Evolutionary conservation across 495 filamentous ascomycete species (phyloP).

Genomic region (Aspergillus avenaceus): DNA sequence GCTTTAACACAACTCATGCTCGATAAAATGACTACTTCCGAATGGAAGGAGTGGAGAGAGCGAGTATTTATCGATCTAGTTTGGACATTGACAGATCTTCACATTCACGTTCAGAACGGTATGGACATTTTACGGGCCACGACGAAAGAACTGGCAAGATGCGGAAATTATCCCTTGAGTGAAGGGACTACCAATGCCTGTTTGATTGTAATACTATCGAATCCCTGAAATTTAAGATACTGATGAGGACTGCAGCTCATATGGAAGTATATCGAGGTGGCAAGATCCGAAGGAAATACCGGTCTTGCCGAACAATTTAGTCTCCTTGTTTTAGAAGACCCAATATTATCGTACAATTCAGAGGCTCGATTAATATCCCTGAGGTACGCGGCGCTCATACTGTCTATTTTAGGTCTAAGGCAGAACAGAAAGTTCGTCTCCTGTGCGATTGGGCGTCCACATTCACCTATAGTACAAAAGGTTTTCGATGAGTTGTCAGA

Average conservation of each 20-base stretch:
- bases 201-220: slow-evolving; percentile 53
- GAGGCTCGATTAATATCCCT: slow-evolving; percentile 63
- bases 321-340: slow-evolving; percentile 55
- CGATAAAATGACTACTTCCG: slow-evolving; percentile 33
- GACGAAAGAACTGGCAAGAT: slow-evolving; percentile 31
- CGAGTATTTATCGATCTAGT: slow-evolving; percentile 57
- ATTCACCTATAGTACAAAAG: slow-evolving; percentile 47
- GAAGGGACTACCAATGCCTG: slow-evolving; percentile 62
- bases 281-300: slow-evolving; percentile 48
- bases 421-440: slow-evolving; percentile 61
- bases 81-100: slow-evolving; percentile 49
- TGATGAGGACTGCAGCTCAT: slow-evolving; percentile 50
- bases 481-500: slow-evolving; percentile 59
- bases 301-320: slow-evolving; percentile 67
- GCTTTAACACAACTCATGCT: slow-evolving; percentile 58
- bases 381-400: slow-evolving; percentile 43
- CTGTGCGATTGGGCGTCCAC: slow-evolving; percentile 56
- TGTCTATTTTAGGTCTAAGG: slow-evolving; percentile 16
- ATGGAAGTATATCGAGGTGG: slow-evolving; percentile 68
- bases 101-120: slow-evolving; percentile 14
- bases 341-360: slow-evolving; percentile 58
- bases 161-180: slow-evolving; percentile 35
- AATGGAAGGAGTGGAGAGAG: slow-evolving; percentile 55
- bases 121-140: slow-evolving; percentile 32
- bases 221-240: slow-evolving; percentile 2